These are phyloP conservation scores for Apophysomyces sp. DNA, from an alignment of 371 early-diverging fungal species.

Conservation along the genomic window DNA sequence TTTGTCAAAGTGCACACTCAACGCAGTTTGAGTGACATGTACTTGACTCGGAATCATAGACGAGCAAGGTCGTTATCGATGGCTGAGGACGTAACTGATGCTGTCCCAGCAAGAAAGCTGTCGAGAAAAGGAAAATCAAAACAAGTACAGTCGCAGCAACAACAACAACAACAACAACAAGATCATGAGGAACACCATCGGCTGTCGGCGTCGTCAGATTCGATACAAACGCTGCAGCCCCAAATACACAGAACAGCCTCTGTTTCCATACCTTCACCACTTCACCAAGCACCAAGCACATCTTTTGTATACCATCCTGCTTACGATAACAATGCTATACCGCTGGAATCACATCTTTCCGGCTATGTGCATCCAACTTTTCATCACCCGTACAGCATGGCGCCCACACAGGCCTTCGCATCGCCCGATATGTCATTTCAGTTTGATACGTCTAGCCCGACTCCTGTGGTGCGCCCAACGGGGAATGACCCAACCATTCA, in stretches of 20 bases:
- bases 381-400: slow-evolving; percentile 2
- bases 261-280: not conserved
- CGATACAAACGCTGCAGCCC: not conserved
- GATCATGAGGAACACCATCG: not conserved
- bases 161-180: not conserved
- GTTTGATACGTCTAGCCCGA: slow-evolving; percentile 21
- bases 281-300: not conserved
- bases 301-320: not conserved
- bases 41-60: slow-evolving; percentile 15
- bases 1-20: slow-evolving; percentile 39
- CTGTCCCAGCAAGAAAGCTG: not conserved
- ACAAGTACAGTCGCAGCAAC: not conserved
- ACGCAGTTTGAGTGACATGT: slow-evolving; percentile 23
- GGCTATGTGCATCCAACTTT: not conserved
- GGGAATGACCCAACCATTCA: slow-evolving; percentile 24
- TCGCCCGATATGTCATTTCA: slow-evolving; percentile 18
- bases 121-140: not conserved
- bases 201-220: not conserved
- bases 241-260: not conserved
- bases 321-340: not conserved
- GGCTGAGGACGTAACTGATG: not conserved
- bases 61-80: slow-evolving; percentile 6
- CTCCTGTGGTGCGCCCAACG: slow-evolving; percentile 12
- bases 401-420: slow-evolving; percentile 16
- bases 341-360: not conserved